These are phyloP conservation scores for Pseudogymnoascus sp. DNA, from an alignment of 2,329 filamentous ascomycete genomes.

Conservation along the genomic window DNA sequence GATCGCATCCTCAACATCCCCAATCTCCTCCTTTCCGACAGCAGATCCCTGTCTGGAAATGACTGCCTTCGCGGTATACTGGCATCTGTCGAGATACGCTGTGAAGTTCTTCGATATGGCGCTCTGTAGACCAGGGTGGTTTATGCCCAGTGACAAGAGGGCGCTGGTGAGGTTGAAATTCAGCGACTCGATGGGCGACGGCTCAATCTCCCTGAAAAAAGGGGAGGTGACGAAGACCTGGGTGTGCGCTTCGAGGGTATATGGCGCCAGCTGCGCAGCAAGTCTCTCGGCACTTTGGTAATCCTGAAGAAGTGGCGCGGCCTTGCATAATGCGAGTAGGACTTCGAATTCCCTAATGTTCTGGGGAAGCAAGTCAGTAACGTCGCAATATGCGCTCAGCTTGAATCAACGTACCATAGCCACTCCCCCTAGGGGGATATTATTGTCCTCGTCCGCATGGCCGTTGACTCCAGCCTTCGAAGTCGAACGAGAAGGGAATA, in stretches of 20 bases:
- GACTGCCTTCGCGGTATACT: conserved; percentile 51
- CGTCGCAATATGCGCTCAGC: not conserved
- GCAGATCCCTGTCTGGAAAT: conserved; percentile 48
- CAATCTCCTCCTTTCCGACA: conserved; percentile 43
- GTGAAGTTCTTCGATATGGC: conserved; percentile 60
- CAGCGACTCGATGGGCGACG: conserved; percentile 81
- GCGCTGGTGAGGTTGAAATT: conserved; percentile 73
- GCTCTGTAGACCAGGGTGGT: conserved; percentile 62
- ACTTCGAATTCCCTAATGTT: conserved; percentile 87
- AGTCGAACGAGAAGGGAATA: conserved; percentile 41
- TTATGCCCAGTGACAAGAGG: conserved; percentile 71
- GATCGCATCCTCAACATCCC: conserved; percentile 56
- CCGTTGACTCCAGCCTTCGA: conserved; percentile 36
- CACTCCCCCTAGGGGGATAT: conserved; percentile 44
- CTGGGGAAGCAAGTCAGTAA: conserved; percentile 38
- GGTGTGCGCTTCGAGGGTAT: conserved; percentile 76
- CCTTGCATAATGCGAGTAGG: conserved; percentile 83
- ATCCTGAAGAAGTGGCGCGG: conserved; percentile 68
- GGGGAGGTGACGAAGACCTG: conserved; percentile 76
- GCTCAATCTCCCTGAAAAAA: conserved; percentile 74
- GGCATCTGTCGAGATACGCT: conserved; percentile 67
- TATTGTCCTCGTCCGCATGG: conserved; percentile 42
- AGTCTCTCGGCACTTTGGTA: conserved; percentile 70
- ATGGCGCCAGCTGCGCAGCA: conserved; percentile 70
- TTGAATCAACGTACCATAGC: conserved; percentile 48